Base-by-base conservation (phyloP, 2,329 filamentous ascomycete species). In the Plenodomus tracheiphilus region DNA sequence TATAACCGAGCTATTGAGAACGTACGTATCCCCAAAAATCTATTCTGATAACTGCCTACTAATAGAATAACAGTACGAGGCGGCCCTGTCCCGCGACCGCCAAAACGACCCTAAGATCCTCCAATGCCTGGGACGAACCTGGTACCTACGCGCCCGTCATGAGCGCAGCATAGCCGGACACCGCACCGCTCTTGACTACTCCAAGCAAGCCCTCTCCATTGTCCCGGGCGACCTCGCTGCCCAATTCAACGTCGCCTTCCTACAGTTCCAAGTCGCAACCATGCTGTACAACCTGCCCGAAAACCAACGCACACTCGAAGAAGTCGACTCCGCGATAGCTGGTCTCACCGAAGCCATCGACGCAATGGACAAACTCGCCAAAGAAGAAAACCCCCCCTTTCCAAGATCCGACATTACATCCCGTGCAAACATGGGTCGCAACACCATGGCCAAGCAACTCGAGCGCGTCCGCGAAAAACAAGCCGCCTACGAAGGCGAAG, bases 211-310 rank as follows among this genome's bases (percentile, higher is more conserved):
- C 20, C 83, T 96, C 16, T 83, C 85, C 46, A 82, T 88, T 46
- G 85, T 89, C 1, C 89, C 91, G 0, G 88, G 94, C 4, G 90
- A 96, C 63, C 81, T 92, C 22, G 91, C 96, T 73, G 90, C 94
- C 72, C 91, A 94, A 71, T 99, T 99, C 81, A 99, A 99, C 66
- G 89, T 99, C 21, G 94, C 94, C 0, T 99, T 97, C 67, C 90
- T 97, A 21, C 94, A 97, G 69, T 95, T 96, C 54, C 92, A 97
- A 71, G 85, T 97, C 46, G 93, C 93, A 17, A 87, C 88, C 39
- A 84, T 88, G 22, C 85, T 97, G 46, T 87, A 91, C 72, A 80
- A 78, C 30, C 78, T 96, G 45, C 79, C 83, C 4, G 90, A 97
- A 68, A 83, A 83, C 5, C 85, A 92, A 66, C 86, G 91, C 42